Evolutionary conservation across 257 asterid species (phyloP).

Genomic region (Penstemon newberryi): DNA sequence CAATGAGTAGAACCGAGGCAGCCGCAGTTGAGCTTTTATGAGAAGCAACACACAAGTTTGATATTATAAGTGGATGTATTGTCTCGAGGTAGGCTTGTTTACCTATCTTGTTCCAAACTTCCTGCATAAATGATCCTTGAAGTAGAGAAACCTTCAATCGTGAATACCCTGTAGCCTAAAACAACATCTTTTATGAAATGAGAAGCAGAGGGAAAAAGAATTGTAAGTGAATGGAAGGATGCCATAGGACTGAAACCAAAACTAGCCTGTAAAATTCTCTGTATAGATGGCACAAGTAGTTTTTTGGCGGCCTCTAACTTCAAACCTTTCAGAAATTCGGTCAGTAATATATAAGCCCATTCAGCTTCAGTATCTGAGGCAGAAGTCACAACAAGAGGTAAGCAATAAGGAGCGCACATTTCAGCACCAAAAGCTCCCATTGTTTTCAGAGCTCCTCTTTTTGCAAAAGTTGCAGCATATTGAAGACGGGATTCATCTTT

Average conservation of each 20-base stretch:
- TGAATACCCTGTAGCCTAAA: constrained; percentile 76
- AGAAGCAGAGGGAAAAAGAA: constrained; percentile 24
- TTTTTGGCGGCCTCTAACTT: constrained; percentile 61
- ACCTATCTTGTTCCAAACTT: constrained; percentile 79
- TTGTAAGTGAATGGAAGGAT: constrained; percentile 18
- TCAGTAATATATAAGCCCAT: constrained; percentile 74
- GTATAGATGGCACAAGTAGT: constrained; percentile 73
- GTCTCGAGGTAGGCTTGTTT: constrained; percentile 77
- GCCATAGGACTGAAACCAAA: constrained; percentile 25
- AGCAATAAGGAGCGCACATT: constrained; percentile 94
- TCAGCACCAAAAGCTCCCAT: constrained; percentile 88
- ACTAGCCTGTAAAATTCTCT: constrained; percentile 87
- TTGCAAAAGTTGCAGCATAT: constrained; percentile 83
- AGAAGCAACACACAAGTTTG: constrained; percentile 71
- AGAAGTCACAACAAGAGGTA: constrained; percentile 65
- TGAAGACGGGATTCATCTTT: constrained; percentile 78
- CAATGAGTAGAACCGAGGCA: constrained; percentile 85
- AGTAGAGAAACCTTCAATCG: constrained; percentile 96
- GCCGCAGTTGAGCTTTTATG: constrained; percentile 77
- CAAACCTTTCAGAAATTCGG: constrained; percentile 72
- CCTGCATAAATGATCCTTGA: constrained; percentile 96
- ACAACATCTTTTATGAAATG: constrained; percentile 30
- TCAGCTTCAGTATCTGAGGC: constrained; percentile 79
- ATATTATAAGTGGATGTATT: constrained; percentile 79
- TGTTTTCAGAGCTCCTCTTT: constrained; percentile 69